These are phyloP conservation scores for Xerocomus amazonicus DNA, from an alignment of 1,284 basidiomycete genomes.

Conservation along the genomic window DNA sequence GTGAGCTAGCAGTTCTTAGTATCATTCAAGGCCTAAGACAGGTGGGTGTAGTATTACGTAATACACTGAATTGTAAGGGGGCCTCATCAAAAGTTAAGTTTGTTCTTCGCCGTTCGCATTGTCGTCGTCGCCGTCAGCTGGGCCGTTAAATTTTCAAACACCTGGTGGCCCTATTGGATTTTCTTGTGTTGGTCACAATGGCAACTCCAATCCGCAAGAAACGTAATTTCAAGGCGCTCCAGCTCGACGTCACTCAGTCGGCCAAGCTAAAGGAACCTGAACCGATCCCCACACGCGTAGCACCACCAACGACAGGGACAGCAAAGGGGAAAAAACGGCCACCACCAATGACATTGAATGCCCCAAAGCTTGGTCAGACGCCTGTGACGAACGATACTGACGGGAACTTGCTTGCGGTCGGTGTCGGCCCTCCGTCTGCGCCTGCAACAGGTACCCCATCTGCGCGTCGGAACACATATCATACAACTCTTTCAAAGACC, in stretches of 20 bases:
- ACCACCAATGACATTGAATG: constrained; percentile 55
- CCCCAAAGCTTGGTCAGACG: constrained; percentile 45
- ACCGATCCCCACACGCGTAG: constrained; percentile 36
- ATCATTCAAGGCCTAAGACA: neutral
- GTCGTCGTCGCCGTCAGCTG: constrained; percentile 5
- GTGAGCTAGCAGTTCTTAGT: no score
- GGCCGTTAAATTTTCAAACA: neutral
- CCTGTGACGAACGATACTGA: constrained; percentile 38
- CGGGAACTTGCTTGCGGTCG: constrained; percentile 37
- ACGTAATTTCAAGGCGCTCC: constrained; percentile 75
- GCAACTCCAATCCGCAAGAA: constrained; percentile 65
- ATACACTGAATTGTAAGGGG: constrained; percentile 10
- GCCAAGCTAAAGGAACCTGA: constrained; percentile 40
- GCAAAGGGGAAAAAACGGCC: constrained; percentile 54
- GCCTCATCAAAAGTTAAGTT: constrained; percentile 13
- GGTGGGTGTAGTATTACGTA: constrained; percentile 19
- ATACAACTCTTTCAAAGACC: constrained; percentile 69
- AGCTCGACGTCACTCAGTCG: constrained; percentile 54
- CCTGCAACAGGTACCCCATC: constrained; percentile 40
- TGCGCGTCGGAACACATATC: constrained; percentile 58
- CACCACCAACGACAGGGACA: constrained; percentile 32
- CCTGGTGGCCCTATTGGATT: constrained; percentile 3
- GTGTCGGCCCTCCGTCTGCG: constrained; percentile 38
- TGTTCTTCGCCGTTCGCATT: constrained; percentile 13
- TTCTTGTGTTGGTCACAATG: constrained; percentile 25